Evolutionary conservation across 371 early-diverging fungal genomes (phyloP), one percentile per base, ranked within the genome.

Genomic region (Mortierella sp.): DNA sequence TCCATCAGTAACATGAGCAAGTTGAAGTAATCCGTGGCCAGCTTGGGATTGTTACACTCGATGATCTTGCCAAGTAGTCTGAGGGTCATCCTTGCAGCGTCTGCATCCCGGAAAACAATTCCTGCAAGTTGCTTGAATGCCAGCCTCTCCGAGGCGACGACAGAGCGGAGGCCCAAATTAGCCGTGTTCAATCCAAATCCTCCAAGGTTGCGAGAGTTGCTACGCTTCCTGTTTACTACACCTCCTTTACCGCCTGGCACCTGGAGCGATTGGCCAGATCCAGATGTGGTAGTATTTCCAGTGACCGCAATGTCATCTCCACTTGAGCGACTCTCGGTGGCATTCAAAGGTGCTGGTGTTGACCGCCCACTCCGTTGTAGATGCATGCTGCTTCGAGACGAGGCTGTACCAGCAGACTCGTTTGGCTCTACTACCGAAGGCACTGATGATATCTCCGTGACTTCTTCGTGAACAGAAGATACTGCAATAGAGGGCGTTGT

Each of bases 31-130:
- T 80, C 74, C 5, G 63, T 66, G 14, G 74, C 71, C 29, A 79
- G 60, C 31, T 72, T 72, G 2, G 79, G 79, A 50, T 79, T 73
- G 37, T 70, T 68, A 29, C 76, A 63, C 17, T 63, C 77, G 29
- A 76, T 60, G 31, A 80, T 62, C n/a, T 71, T 63, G 25, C 63
- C 66, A 24, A 80, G 65, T 0, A 80, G 57, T 13, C 79, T 76
- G 22, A 80, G 57, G 1, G 79, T 76, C 81, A 80, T 80, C 46
- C 74, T 54, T 14, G 81, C 81, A 14, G 81, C 81, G 40, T 80
- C 76, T 37, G 68, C 67, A 52, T 80, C 81, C 4, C 81, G 63
- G 53, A 80, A 80, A 17, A 72, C 72, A 43, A 80, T 80, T 14
- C 73, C 80, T 10, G 73, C 73, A 14, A 78, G 59, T 13, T 68